Evolutionary conservation across 768 basidiomycete species (phyloP).

Genomic region (Phylloporus sp.): DNA sequence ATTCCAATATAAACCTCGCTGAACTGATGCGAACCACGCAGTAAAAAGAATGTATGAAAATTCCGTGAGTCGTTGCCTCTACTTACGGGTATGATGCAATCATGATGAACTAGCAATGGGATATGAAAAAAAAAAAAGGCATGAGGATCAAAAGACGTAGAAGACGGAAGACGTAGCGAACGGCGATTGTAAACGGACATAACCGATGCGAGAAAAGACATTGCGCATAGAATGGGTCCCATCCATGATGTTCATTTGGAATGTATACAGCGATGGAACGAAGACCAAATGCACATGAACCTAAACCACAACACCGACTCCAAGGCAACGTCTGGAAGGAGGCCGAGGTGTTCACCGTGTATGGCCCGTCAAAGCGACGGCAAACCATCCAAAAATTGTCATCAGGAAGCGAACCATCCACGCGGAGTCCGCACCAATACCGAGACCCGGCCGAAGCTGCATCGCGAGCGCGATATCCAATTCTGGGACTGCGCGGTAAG

Average conservation of each 20-base stretch:
- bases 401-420: conserved; percentile 80
- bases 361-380: conserved; percentile 49
- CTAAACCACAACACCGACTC: background rate
- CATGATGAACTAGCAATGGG: background rate
- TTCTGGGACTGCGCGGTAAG: conserved; percentile 40
- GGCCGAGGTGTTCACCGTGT: conserved; percentile 8
- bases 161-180: background rate
- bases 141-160: background rate
- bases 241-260: background rate
- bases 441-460: conserved; percentile 72
- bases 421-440: conserved; percentile 66
- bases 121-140: background rate
- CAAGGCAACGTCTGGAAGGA: background rate
- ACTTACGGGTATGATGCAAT: background rate
- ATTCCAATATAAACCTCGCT: background rate
- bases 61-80: background rate
- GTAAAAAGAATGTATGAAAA: background rate
- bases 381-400: conserved; percentile 77
- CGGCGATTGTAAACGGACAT: background rate
- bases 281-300: background rate
- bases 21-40: background rate
- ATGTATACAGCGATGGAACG: background rate
- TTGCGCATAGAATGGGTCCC: background rate
- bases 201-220: background rate
- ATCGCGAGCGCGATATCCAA: conserved; percentile 70